Conservation (phyloP, 129 eudicot genomes). For the Oenanthe sinensis region DNA sequence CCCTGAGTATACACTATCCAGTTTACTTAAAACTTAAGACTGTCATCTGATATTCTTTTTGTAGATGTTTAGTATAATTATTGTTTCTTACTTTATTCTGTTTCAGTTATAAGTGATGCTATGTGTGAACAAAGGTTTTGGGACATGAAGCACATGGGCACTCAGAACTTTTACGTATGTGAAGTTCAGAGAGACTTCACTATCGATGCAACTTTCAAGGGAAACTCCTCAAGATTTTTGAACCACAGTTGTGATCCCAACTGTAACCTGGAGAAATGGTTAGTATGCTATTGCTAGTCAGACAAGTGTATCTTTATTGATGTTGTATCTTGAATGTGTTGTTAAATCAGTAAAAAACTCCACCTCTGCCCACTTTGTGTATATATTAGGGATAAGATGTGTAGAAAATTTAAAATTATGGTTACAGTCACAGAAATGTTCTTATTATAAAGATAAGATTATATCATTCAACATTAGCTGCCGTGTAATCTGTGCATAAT, state of each 20-base stretch:
- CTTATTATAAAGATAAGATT: background rate
- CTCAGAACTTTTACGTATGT: conserved; percentile 73
- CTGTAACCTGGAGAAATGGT: conserved; percentile 91
- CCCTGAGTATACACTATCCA: background rate
- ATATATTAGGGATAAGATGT: background rate
- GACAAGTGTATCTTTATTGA: background rate
- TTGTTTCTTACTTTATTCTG: conserved; percentile 6
- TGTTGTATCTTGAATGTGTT: background rate
- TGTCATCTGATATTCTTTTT: background rate
- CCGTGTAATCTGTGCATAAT: background rate
- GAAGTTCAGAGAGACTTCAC: conserved; percentile 78
- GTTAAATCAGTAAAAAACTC: background rate
- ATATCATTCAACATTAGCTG: background rate
- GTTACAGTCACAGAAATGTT: background rate
- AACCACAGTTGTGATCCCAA: conserved; percentile 96
- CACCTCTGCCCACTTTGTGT: background rate
- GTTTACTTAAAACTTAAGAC: background rate
- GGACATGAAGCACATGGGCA: conserved; percentile 65
- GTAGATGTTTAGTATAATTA: background rate
- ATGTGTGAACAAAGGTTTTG: conserved; percentile 74
- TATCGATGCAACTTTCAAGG: conserved; percentile 87
- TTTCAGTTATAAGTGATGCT: conserved; percentile 79
- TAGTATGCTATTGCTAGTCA: conserved; percentile 16
- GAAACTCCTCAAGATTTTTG: conserved; percentile 74
- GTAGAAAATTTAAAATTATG: background rate